Conservation (phyloP, 768 basidiomycete species). For the Leccinum olivaceopallidum region DNA sequence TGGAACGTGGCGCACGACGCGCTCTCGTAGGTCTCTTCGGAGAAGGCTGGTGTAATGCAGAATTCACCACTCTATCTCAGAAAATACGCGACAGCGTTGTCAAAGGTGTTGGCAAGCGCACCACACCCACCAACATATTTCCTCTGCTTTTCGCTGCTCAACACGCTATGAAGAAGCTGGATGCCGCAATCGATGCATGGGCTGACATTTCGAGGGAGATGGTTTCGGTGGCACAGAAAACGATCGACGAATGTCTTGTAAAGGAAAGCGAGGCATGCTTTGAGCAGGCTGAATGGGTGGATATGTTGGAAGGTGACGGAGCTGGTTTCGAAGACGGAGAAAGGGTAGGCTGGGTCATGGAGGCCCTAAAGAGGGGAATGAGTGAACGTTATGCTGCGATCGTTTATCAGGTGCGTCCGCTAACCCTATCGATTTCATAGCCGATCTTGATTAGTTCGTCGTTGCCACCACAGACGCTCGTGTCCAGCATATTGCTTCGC, state of each 20-base stretch:
- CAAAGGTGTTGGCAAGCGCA: conserved; percentile 70
- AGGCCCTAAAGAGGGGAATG: conserved; percentile 60
- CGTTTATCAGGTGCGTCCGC: conserved; percentile 70
- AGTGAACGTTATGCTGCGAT: conserved; percentile 60
- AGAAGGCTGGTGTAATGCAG: conserved; percentile 83
- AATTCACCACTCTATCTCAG: conserved; percentile 71
- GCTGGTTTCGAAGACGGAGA: conserved; percentile 78
- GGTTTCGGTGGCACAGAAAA: conserved; percentile 60
- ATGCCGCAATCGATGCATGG: conserved; percentile 55
- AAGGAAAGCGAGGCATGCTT: conserved; percentile 65
- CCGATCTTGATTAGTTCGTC: background rate
- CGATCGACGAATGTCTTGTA: conserved; percentile 62
- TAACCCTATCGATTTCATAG: background rate
- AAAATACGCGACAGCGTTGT: conserved; percentile 68
- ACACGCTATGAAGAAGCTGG: conserved; percentile 55
- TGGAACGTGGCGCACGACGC: conserved; percentile 71
- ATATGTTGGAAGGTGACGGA: conserved; percentile 72
- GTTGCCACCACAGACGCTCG: conserved; percentile 52
- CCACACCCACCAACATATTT: conserved; percentile 67
- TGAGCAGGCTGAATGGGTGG: conserved; percentile 66
- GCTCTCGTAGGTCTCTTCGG: conserved; percentile 85
- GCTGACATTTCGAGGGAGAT: conserved; percentile 50
- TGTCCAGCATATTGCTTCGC: conserved; percentile 69
- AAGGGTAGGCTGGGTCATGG: conserved; percentile 75
- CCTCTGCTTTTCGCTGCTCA: conserved; percentile 68